Base-by-base conservation (phyloP, 495 filamentous ascomycete genomes). In the Penicillium pancosmium region DNA sequence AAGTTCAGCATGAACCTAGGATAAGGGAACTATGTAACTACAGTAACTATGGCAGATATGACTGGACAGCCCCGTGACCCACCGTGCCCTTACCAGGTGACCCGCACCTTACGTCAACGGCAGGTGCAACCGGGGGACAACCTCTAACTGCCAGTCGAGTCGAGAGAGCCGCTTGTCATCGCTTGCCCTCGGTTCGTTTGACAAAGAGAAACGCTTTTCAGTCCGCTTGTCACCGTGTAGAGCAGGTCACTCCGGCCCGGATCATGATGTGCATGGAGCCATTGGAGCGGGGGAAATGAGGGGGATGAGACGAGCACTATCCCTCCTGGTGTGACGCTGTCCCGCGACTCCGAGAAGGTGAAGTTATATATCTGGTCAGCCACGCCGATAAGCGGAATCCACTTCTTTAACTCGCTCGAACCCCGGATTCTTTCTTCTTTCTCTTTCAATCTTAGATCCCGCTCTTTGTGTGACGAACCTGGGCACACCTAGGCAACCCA, bases 401-500 rank as follows among this genome's bases (percentile, higher is more conserved):
- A 27, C 44, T 56, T 50, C 40, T 41, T 33, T 25, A 23, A 48
- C 10, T 12, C 52, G 54, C 57, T 59, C 54, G 50, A 61, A 43
- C 64, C 68, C 69, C 73, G 77, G 78, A 61, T 68, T 70, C 50
- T 64, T 60, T 25, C 68, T 67, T 34, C 18, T 55, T 27, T 36
- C 35, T 54, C 16, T 34, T 15, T 34, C 31, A 21, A 21, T 49
- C 34, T 13, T 55, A 27, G 11, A 44, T 27, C 3, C 36, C 38
- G 13, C 44, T 43, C 36, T 31, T 16, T 25, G 36, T 54, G 4
- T 7, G n/a, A 11, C 5, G 1, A 21, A 23, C 23, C 23, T 23
- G 23, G 23, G 23, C 23, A n/a, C 18, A 31, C 4, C 27, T 31
- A 4, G 27, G 8, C 27, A 31, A 31, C 3, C 25, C 6, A 27